These are phyloP conservation scores for Umbelopsis sp. DNA, from an alignment of 371 early-diverging fungal species.

Conservation along the genomic window DNA sequence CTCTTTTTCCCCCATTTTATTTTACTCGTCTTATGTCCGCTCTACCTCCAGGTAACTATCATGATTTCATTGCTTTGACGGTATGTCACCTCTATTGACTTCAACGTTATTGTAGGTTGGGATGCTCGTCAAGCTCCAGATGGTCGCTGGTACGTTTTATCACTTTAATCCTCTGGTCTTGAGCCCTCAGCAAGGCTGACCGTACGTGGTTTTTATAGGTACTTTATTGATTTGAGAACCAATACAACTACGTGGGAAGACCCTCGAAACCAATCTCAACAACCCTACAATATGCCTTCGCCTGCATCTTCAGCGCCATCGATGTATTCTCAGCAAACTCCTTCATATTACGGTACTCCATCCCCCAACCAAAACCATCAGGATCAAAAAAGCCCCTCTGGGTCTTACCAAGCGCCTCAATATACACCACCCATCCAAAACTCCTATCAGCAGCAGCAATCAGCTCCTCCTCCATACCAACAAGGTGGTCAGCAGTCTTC, in stretches of 20 bases:
- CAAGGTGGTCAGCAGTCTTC: background rate
- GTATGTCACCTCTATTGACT: background rate
- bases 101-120: background rate
- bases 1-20: too few species aligned
- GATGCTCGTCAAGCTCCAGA: conserved; percentile 17
- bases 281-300: conserved; percentile 1
- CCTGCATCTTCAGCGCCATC: background rate
- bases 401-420: background rate
- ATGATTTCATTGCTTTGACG: background rate
- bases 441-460: background rate
- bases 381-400: background rate
- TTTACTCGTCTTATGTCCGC: background rate
- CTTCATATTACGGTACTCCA: background rate
- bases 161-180: background rate
- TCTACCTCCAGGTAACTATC: background rate
- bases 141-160: conserved; percentile 5
- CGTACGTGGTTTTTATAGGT: background rate
- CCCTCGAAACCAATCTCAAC: background rate
- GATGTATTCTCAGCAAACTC: background rate
- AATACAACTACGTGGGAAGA: conserved; percentile 11
- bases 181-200: background rate
- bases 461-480: background rate
- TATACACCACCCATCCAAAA: background rate
- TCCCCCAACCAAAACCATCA: background rate
- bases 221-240: conserved; percentile 15